These are phyloP conservation scores for Helminthosporium solani DNA, from an alignment of 2,329 filamentous ascomycete genomes.

Conservation along the genomic window DNA sequence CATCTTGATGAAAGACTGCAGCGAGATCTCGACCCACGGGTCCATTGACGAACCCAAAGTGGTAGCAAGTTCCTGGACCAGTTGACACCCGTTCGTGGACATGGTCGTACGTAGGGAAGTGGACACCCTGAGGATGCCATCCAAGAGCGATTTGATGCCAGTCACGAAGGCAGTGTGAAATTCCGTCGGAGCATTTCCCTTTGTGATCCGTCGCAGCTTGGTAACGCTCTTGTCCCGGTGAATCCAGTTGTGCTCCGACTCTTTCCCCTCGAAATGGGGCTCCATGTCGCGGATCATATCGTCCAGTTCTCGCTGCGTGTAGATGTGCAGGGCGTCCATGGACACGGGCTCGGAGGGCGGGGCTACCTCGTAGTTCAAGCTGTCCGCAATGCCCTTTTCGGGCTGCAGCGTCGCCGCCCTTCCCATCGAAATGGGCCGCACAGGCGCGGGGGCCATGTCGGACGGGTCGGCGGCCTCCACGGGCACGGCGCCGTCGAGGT, in stretches of 20 bases:
- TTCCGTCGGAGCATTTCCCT: slow-evolving; percentile 79
- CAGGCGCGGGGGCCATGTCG: slow-evolving; percentile 23
- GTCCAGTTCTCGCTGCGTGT: slow-evolving; percentile 83
- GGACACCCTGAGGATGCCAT: slow-evolving; percentile 84
- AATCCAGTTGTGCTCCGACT: slow-evolving; percentile 89
- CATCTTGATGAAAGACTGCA: slow-evolving; percentile 88
- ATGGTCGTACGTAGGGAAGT: slow-evolving; percentile 86
- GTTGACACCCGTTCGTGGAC: slow-evolving; percentile 78
- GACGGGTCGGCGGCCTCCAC: slow-evolving; percentile 32
- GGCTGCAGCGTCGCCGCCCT: slow-evolving; percentile 40
- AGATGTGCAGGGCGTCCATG: slow-evolving; percentile 79
- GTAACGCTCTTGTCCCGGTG: slow-evolving; percentile 78
- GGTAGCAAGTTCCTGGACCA: slow-evolving; percentile 81
- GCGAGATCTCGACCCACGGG: slow-evolving; percentile 82
- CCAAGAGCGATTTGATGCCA: slow-evolving; percentile 71
- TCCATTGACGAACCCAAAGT: slow-evolving; percentile 78
- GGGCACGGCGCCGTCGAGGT: slow-evolving; percentile 66
- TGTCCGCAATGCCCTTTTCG: slow-evolving; percentile 47
- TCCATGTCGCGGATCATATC: slow-evolving; percentile 83
- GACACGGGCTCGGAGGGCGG: slow-evolving; percentile 65
- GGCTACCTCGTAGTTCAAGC: slow-evolving; percentile 54
- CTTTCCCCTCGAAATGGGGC: slow-evolving; percentile 78
- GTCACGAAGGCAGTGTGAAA: slow-evolving; percentile 70
- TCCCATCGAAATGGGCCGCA: slow-evolving; percentile 36
- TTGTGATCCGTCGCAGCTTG: slow-evolving; percentile 74